A percentile compares a stretch with the other conserved stretches of the same genome.
Conservation (phyloP, 1,139 yeast genomes). For the Hemisphaericaspora xylofermentans region DNA sequence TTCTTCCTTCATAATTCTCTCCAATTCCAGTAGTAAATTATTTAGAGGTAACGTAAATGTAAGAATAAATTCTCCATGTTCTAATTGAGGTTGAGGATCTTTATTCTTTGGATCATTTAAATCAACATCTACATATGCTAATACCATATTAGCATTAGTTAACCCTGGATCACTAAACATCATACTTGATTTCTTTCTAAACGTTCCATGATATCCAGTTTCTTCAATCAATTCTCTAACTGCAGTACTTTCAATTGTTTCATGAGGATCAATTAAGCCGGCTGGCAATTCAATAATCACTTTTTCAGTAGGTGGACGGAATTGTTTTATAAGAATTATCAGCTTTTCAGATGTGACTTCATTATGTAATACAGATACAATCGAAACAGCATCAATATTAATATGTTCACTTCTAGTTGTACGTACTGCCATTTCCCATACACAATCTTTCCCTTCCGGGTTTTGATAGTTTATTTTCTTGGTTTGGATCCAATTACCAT, state of each 20-base stretch:
- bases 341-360: constrained; percentile 45
- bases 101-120: constrained; percentile 60
- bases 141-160: constrained; percentile 81
- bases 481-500: constrained; percentile 49
- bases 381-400: constrained; percentile 85
- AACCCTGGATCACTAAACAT: constrained; percentile 92
- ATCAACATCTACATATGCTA: constrained; percentile 81
- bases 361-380: constrained; percentile 65
- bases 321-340: constrained; percentile 79
- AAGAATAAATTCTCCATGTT: constrained; percentile 88
- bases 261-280: constrained; percentile 85
- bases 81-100: constrained; percentile 71
- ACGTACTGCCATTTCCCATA: constrained; percentile 92
- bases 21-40: constrained; percentile 55
- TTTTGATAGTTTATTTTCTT: constrained; percentile 65
- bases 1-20: constrained; percentile 46
- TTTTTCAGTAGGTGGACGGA: constrained; percentile 86
- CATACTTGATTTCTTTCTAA: constrained; percentile 47
- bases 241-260: constrained; percentile 76
- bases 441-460: constrained; percentile 63
- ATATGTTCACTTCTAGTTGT: constrained; percentile 69
- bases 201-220: constrained; percentile 80
- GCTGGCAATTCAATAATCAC: constrained; percentile 95
- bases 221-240: constrained; percentile 86
- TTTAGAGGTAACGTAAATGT: constrained; percentile 68